Evolutionary conservation across 2,329 filamentous ascomycete genomes (phyloP).

Genomic region (Pseudogymnoascus sp.): DNA sequence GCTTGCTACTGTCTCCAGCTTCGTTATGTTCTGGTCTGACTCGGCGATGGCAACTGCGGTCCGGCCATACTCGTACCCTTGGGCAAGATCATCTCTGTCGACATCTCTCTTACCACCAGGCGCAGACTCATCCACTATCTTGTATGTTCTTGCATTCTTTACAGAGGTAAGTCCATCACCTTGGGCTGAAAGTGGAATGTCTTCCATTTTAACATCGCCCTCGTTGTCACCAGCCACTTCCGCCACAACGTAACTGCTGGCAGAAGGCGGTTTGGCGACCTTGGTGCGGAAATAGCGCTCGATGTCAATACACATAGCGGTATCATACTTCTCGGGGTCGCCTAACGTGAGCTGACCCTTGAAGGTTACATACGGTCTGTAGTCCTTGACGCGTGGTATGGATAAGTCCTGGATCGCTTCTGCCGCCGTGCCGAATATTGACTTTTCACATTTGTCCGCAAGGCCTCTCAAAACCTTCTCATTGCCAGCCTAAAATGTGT

Average conservation of each 20-base stretch:
- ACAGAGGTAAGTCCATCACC: conserved; percentile 56
- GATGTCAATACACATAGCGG: conserved; percentile 74
- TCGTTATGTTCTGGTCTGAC: conserved; percentile 82
- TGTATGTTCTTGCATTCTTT: conserved; percentile 72
- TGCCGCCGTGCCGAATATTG: conserved; percentile 73
- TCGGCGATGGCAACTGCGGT: conserved; percentile 86
- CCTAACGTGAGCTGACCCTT: conserved; percentile 76
- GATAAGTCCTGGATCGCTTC: conserved; percentile 77
- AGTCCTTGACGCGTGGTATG: conserved; percentile 67
- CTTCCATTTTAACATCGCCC: conserved; percentile 40
- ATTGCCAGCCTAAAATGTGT: conserved; percentile 51
- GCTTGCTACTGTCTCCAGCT: conserved; percentile 65
- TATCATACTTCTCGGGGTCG: conserved; percentile 63
- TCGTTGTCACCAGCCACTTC: conserved; percentile 36
- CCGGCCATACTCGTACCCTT: conserved; percentile 87
- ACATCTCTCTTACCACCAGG: conserved; percentile 78
- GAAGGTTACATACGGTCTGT: conserved; percentile 71
- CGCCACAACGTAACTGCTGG: conserved; percentile 65
- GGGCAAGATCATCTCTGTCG: conserved; percentile 75
- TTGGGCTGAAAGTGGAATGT: conserved; percentile 32
- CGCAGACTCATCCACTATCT: conserved; percentile 65
- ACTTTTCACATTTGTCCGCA: conserved; percentile 58
- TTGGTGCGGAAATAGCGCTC: conserved; percentile 88
- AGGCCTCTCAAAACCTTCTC: conserved; percentile 62
- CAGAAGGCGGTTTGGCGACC: conserved; percentile 63